phyloP scores from a whole-genome alignment of 257 asterid species.

The Solanum rostratum region DNA sequence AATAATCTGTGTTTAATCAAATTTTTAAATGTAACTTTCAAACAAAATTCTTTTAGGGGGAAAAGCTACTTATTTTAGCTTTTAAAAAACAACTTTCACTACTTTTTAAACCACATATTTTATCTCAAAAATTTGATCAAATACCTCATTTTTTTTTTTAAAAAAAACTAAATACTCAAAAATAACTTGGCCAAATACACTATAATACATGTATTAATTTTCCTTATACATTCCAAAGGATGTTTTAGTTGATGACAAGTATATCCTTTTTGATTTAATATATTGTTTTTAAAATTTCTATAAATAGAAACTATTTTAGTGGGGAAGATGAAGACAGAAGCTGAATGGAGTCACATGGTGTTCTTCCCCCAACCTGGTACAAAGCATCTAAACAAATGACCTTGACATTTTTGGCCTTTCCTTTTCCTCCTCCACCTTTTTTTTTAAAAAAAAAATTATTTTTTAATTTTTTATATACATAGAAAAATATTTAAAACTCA shows the following conservation, averaged over 20 bases:
- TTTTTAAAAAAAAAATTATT: background rate
- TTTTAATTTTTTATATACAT: background rate
- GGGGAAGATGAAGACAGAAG: constrained; percentile 14
- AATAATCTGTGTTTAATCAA: too few relatives aligned
- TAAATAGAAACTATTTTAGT: constrained; percentile 8
- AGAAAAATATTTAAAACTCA: background rate
- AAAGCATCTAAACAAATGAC: background rate
- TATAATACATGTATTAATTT: too few relatives aligned
- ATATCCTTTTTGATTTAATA: background rate
- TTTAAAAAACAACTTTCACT: too few relatives aligned
- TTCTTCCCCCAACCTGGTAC: background rate
- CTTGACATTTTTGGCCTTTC: background rate
- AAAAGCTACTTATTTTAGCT: too few relatives aligned
- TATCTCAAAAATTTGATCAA: too few relatives aligned
- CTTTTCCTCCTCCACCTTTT: background rate
- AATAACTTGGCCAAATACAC: too few relatives aligned
- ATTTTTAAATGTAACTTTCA: too few relatives aligned
- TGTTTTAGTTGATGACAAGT: background rate
- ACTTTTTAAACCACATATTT: too few relatives aligned
- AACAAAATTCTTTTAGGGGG: too few relatives aligned
- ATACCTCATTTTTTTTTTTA: too few relatives aligned
- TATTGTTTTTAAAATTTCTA: constrained; percentile 2
- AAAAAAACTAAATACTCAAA: too few relatives aligned
- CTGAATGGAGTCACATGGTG: constrained; percentile 16
- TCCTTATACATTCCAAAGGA: too few relatives aligned